Evolutionary conservation across 2,329 filamentous ascomycete species (phyloP).

Genomic region (Apiospora koreana): DNA sequence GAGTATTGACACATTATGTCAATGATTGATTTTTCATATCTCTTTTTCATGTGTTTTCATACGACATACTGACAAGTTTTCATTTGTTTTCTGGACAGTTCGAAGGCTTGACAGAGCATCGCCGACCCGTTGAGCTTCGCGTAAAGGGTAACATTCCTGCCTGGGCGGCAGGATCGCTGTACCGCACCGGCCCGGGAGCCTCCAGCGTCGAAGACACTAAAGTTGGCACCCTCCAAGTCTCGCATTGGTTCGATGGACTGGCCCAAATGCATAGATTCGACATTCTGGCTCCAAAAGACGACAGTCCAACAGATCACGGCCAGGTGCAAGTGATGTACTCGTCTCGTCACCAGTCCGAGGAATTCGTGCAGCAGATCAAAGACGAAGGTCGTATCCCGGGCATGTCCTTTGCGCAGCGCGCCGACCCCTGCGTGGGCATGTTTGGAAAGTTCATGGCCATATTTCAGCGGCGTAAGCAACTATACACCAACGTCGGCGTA

Average conservation of each 20-base stretch:
- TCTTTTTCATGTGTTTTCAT: neutral
- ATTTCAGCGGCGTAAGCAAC: slow-evolving; percentile 23
- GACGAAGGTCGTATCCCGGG: neutral
- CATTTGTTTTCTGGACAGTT: slow-evolving; percentile 37
- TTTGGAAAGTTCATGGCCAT: slow-evolving; percentile 11
- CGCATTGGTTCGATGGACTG: slow-evolving; percentile 62
- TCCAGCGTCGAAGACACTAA: slow-evolving; percentile 45
- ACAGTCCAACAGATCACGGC: slow-evolving; percentile 5
- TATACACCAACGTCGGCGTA: slow-evolving; percentile 54
- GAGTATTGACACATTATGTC: slow-evolving; percentile 22
- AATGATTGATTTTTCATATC: neutral
- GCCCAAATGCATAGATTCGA: slow-evolving; percentile 56
- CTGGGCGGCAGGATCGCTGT: slow-evolving; percentile 55
- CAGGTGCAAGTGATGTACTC: slow-evolving; percentile 49
- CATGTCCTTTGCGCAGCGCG: neutral
- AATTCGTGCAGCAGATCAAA: slow-evolving; percentile 18
- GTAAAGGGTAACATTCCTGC: slow-evolving; percentile 53
- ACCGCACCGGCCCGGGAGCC: slow-evolving; percentile 55
- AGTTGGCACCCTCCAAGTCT: slow-evolving; percentile 45
- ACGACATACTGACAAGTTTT: neutral
- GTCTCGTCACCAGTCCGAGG: slow-evolving; percentile 54
- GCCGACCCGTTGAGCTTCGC: slow-evolving; percentile 46
- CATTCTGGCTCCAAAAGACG: slow-evolving; percentile 40
- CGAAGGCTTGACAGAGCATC: slow-evolving; percentile 50
- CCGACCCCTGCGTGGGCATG: neutral